Evolutionary conservation across 2,329 filamentous ascomycete genomes (phyloP).

Genomic region (Biscogniauxia mediterranea): DNA sequence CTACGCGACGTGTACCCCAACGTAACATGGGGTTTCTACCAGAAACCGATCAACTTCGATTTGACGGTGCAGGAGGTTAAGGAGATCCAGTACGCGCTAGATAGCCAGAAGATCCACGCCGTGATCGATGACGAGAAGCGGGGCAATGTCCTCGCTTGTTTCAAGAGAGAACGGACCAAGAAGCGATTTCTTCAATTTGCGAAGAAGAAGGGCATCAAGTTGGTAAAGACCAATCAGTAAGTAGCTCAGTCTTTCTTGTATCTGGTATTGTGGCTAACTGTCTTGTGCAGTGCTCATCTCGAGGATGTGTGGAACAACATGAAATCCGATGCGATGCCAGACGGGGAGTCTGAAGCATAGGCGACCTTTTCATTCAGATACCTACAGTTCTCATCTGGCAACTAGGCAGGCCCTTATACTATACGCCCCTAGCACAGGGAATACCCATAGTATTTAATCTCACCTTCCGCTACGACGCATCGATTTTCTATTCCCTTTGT

Average conservation of each 20-base stretch:
- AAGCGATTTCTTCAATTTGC: constrained; percentile 50
- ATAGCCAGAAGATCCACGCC: constrained; percentile 43
- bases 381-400: background rate
- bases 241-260: constrained; percentile 21
- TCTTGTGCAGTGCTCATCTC: constrained; percentile 18
- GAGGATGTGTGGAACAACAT: constrained; percentile 30
- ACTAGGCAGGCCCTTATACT: background rate
- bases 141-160: constrained; percentile 49
- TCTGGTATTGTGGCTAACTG: constrained; percentile 3
- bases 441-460: background rate
- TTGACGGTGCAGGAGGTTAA: constrained; percentile 46
- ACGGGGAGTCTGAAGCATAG: constrained; percentile 20
- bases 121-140: constrained; percentile 38
- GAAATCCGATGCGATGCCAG: constrained; percentile 27
- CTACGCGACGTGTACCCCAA: constrained; percentile 43
- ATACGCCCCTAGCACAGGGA: background rate
- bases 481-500: background rate
- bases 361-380: background rate
- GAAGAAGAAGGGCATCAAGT: constrained; percentile 40
- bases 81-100: constrained; percentile 44
- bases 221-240: constrained; percentile 43
- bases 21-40: constrained; percentile 49
- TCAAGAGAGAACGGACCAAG: constrained; percentile 53
- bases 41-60: constrained; percentile 51
- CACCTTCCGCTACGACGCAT: background rate